These are phyloP conservation scores for Odontarrhena argentea DNA, from an alignment of 345 rosid species.

Conservation along the genomic window DNA sequence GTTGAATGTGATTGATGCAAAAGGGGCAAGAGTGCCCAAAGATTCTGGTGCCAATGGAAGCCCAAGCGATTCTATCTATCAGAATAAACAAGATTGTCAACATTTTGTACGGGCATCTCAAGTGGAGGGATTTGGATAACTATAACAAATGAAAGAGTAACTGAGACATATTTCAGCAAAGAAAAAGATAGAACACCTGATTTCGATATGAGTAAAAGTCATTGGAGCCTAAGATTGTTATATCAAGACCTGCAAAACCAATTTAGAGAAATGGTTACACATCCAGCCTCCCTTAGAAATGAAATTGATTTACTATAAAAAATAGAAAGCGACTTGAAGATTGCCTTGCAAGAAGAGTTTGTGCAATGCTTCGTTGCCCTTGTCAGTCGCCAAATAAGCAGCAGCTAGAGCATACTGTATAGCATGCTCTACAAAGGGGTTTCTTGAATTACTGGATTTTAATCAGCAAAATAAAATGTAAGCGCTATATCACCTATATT, in stretches of 20 bases:
- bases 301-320: neutral
- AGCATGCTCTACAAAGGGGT: constrained; percentile 88
- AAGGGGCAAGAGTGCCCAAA: constrained; percentile 77
- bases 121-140: neutral
- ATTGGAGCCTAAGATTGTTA: constrained; percentile 85
- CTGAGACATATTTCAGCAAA: constrained; percentile 4
- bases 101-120: constrained; percentile 25
- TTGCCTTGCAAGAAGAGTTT: constrained; percentile 85
- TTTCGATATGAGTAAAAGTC: constrained; percentile 95
- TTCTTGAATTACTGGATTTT: constrained; percentile 67
- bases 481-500: constrained; percentile 23
- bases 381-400: constrained; percentile 58
- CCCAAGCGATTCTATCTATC: constrained; percentile 81
- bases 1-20: constrained; percentile 83
- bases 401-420: constrained; percentile 83
- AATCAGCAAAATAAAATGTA: constrained; percentile 19
- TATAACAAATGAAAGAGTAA: constrained; percentile 6
- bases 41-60: constrained; percentile 84
- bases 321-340: constrained; percentile 25
- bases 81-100: constrained; percentile 28
- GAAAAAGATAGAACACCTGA: constrained; percentile 53
- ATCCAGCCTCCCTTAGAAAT: constrained; percentile 9
- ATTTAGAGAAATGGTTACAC: constrained; percentile 40
- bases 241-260: constrained; percentile 75
- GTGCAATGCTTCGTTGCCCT: constrained; percentile 55